A percentile compares a stretch with the other conserved stretches of the same genome.
Conservation (phyloP, 345 rosid species). For the Theobroma cacao region DNA sequence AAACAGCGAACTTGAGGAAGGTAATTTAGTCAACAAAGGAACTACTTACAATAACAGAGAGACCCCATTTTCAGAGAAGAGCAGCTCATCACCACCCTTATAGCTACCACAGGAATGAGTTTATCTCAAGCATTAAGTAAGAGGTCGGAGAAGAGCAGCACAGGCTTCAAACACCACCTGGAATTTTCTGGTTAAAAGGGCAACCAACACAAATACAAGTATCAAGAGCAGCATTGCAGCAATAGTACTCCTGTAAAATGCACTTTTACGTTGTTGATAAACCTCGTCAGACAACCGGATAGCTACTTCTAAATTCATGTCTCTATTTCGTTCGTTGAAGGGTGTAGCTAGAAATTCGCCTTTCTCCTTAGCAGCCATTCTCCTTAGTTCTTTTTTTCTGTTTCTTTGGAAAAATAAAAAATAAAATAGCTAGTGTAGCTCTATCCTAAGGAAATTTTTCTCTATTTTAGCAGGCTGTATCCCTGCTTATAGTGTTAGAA, state of each 20-base stretch:
- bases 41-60: not conserved
- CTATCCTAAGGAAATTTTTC: not conserved
- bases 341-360: not conserved
- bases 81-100: not conserved
- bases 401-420: not conserved
- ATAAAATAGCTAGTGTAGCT: too few species aligned
- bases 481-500: not conserved
- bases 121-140: too few species aligned
- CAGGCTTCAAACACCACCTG: not conserved
- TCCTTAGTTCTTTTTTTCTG: not conserved
- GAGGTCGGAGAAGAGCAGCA: not conserved
- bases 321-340: not conserved
- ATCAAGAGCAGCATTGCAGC: not conserved
- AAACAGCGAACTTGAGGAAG: not conserved
- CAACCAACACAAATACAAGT: not conserved
- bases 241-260: not conserved
- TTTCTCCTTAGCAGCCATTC: not conserved
- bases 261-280: not conserved
- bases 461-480: not conserved
- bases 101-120: not conserved
- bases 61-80: not conserved
- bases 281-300: not conserved
- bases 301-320: not conserved
- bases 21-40: not conserved
- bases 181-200: not conserved